Base-by-base conservation (phyloP, 2,329 filamentous ascomycete genomes). In the Colletotrichum phormii region DNA sequence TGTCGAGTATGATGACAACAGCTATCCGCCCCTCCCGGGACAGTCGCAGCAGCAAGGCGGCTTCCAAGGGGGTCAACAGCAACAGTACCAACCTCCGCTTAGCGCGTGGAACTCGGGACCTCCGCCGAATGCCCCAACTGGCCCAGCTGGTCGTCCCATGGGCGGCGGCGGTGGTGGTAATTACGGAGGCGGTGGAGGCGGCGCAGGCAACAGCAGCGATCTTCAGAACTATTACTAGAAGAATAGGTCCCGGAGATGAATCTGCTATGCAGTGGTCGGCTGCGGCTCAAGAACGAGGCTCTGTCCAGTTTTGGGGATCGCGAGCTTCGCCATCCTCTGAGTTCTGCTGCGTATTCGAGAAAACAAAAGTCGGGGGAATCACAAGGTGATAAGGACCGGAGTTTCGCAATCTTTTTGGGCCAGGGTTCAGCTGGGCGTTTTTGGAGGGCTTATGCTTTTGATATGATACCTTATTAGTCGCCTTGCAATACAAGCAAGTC, bases 1-100 rank as follows among this genome's bases (percentile, higher is more conserved):
- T 46, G 83, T 87, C n/a, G 85, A 85, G 54, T 89, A 88, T 74
- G 86, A 88, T 60, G 86, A 88, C 75, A 78, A 70, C 58, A 80
- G 53, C 79, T 79, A 75, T 76, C 55, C 76, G 78, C 57, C 74
- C 78, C 60, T 78, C 78, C 37, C 77, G 76, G 9, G 71, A 75
- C 58, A 69, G 31, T 74, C 61, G 24, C 76, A 74, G 55, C 73
- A 74, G n/a, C 74, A 75, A 35, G 22, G 67, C 53, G 49, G 71
- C 42, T 73, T 74, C 31, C 49, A 71, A 18, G 69, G 70, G 29
- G 67, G 70, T 18, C 77, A 75, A 65, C 74, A 75, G 26, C 76
- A 75, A 33, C 77, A 76, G 31, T 68, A 73, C 0, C 75, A 77
- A 57, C 49, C 73, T 29, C 57, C 73, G 6, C 63, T 29, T 29